Evolutionary conservation across 768 basidiomycete species (phyloP).

Genomic region (Tephrocybe sp.): DNA sequence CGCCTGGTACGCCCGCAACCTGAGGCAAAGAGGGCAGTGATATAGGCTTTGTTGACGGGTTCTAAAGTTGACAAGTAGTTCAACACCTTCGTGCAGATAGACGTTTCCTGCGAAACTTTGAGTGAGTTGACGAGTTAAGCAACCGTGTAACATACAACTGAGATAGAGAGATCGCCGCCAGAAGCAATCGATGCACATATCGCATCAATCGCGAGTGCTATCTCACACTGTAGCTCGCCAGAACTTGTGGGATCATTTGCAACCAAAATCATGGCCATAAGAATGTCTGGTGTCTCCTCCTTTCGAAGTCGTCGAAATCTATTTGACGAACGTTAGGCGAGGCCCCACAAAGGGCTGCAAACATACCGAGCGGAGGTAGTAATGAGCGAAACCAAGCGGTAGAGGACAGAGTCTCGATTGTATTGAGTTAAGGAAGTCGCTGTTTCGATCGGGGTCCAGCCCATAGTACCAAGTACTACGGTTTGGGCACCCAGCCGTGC

Average conservation of each 20-base stretch:
- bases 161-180: conserved; percentile 23
- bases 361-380: conserved; percentile 47
- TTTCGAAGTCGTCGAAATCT: conserved; percentile 34
- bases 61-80: conserved; percentile 37
- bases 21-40: conserved; percentile 51
- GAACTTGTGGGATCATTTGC: conserved; percentile 54
- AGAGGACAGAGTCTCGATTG: conserved; percentile 32
- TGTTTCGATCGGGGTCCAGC: conserved; percentile 23
- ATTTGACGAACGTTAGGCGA: conserved; percentile 2
- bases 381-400: conserved; percentile 43
- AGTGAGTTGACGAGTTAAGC: background rate
- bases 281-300: conserved; percentile 46
- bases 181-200: conserved; percentile 43
- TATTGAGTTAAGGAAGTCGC: conserved; percentile 15
- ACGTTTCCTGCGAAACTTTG: conserved; percentile 40
- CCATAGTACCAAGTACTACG: conserved; percentile 31
- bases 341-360: background rate
- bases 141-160: conserved; percentile 22
- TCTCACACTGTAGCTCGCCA: conserved; percentile 41
- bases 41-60: conserved; percentile 48
- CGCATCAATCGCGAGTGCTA: conserved; percentile 46
- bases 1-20: conserved; percentile 50
- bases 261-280: conserved; percentile 51
- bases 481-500: conserved; percentile 45
- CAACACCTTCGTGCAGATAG: conserved; percentile 46